Base-by-base conservation (phyloP, 495 filamentous ascomycete genomes). In the Daldinia loculata region DNA sequence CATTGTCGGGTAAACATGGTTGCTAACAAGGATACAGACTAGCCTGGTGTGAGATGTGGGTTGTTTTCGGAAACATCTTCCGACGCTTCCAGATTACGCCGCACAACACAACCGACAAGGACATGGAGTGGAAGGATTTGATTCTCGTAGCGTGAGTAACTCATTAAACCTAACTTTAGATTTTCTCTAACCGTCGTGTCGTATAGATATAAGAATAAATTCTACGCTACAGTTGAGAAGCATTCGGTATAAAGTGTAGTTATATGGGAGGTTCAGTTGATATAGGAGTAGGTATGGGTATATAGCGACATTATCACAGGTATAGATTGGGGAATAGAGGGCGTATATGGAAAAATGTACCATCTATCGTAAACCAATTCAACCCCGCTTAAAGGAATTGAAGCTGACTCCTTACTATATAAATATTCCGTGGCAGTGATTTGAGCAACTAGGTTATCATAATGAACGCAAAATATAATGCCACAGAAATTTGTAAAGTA, bases 71-170 rank as follows among this genome's bases (percentile, higher is more conserved):
- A 34, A 57, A 57, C 32, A 57, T 57, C 17, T 57, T 57, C 55
- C 55, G 55, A 38, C 55, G 55, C 34, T 57, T 57, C 32, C 55
- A 38, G 30, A 39, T 57, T 19, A 38, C 29, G 19, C 55, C 55
- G 30, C 22, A 57, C 55, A 38, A 57, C 19, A 57, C 55, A 7
- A 57, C 55, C 3, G 55, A 57, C 11, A 27, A 36, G 7, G 55
- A 57, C 17, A 57, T 57, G 55, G 55, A 57, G 17, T 57, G 55
- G 55, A 57, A 38, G 30, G 55, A 57, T 57, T 26, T 57, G 5
- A 57, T 57, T 22, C 30, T 57, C 14, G 55, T 57, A 32, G 55
- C 19, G 55, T 57, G 9, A 14, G 55, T 57, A 11, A 22, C n/a
- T 14, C 11, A 22, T 53, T 2, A 14, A 24, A 8, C 7, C 5